A percentile compares a stretch with the other conserved stretches of the same genome.
Conservation (phyloP, 805 yeast species). For the Pichia deserticola region DNA sequence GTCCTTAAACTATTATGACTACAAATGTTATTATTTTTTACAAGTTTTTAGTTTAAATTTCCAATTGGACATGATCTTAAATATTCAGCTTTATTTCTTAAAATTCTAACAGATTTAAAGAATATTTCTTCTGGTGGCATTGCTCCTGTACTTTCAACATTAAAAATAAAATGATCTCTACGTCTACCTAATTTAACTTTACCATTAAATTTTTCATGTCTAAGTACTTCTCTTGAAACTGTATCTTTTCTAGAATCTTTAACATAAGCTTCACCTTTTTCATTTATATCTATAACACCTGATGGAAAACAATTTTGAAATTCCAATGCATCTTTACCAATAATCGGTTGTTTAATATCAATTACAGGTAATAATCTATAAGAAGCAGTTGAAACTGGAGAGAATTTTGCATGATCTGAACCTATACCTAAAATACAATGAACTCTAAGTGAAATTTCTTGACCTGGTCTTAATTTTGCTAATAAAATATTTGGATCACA, state of each 20-base stretch:
- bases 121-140: slow-evolving; percentile 96
- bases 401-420: slow-evolving; percentile 92
- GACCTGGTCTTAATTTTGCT: slow-evolving; percentile 94
- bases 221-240: slow-evolving; percentile 90
- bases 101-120: slow-evolving; percentile 77
- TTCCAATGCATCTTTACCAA: slow-evolving; percentile 66
- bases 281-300: slow-evolving; percentile 79
- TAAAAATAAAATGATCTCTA: slow-evolving; percentile 89
- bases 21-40: neutral
- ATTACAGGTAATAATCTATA: slow-evolving; percentile 88
- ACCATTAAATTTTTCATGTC: slow-evolving; percentile 86
- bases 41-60: slow-evolving; percentile 19
- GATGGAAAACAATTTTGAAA: slow-evolving; percentile 88
- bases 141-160: slow-evolving; percentile 92
- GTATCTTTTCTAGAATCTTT: slow-evolving; percentile 92
- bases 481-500: slow-evolving; percentile 83
- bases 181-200: slow-evolving; percentile 87
- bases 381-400: slow-evolving; percentile 96
- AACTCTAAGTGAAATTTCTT: slow-evolving; percentile 83
- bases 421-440: slow-evolving; percentile 87
- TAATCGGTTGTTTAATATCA: slow-evolving; percentile 64
- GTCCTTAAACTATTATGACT: no score
- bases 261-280: slow-evolving; percentile 65
- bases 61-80: slow-evolving; percentile 73
- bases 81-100: slow-evolving; percentile 78